Conservation (phyloP, 1,284 basidiomycete genomes). For the Puccinia brachypodii region DNA sequence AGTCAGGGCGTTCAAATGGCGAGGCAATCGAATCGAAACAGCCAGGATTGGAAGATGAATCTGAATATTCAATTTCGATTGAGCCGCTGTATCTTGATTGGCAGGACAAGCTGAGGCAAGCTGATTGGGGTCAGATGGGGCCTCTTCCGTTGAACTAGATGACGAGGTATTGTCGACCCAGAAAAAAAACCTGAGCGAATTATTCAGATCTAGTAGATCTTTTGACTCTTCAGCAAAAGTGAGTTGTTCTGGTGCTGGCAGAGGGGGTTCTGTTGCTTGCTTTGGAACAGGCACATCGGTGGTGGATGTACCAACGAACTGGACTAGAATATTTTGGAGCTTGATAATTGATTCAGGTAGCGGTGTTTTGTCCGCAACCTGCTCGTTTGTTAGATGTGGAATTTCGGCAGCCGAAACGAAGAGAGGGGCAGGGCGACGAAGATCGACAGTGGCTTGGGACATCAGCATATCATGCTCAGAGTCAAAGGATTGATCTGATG, state of each 20-base stretch:
- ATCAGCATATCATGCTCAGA: slow-evolving; percentile 57
- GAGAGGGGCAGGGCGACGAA: slow-evolving; percentile 54
- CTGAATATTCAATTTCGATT: slow-evolving; percentile 15
- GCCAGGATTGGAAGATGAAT: slow-evolving; percentile 23
- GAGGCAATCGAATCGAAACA: slow-evolving; percentile 19
- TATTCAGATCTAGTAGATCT: neutral
- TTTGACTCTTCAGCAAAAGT: neutral
- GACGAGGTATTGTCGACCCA: neutral
- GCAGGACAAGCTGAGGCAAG: neutral
- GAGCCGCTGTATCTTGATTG: neutral
- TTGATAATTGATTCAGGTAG: slow-evolving; percentile 6
- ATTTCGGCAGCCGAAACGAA: neutral
- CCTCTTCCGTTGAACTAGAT: neutral
- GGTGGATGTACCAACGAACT: slow-evolving; percentile 12
- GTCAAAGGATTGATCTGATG: slow-evolving; percentile 50
- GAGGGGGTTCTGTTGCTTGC: neutral
- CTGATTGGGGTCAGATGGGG: neutral
- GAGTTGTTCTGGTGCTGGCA: neutral
- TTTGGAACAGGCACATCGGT: neutral
- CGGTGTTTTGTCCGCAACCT: neutral
- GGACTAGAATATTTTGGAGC: neutral
- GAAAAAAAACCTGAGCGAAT: slow-evolving; percentile 30
- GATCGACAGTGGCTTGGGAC: slow-evolving; percentile 60
- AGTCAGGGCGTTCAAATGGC: slow-evolving; percentile 12
- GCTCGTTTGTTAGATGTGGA: neutral